Percentiles rank a stretch among this genome's conserved stretches.
phyloP scores from a whole-genome alignment of 495 filamentous ascomycete species.

The Usnea hakonensis region DNA sequence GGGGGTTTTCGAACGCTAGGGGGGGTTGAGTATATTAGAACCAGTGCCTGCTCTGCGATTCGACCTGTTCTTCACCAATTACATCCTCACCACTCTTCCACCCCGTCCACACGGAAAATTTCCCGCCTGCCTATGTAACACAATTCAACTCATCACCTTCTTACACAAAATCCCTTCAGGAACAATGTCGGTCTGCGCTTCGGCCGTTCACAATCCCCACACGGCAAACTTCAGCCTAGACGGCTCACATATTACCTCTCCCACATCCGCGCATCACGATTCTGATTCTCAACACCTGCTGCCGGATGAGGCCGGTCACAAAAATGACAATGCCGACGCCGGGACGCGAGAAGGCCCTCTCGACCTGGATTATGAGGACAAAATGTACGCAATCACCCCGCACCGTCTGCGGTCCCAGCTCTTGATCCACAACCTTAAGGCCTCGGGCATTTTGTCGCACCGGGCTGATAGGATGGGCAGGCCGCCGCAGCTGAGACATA shows the following conservation, averaged over 20 bases:
- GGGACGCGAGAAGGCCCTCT: neutral
- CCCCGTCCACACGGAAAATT: too few species aligned
- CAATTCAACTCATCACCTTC: neutral
- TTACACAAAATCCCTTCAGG: neutral
- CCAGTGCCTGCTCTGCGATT: neutral
- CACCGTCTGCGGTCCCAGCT: neutral
- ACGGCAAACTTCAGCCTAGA: neutral
- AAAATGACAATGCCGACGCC: neutral
- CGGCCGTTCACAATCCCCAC: neutral
- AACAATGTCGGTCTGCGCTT: neutral
- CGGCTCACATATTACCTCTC: neutral
- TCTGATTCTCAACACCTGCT: neutral
- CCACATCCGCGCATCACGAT: neutral
- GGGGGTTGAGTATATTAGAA: neutral
- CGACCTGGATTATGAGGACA: too few species aligned
- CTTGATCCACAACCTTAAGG: neutral
- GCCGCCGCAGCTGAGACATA: constrained; percentile 4
- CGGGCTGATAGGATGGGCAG: neutral
- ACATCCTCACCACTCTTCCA: too few species aligned
- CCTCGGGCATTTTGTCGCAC: neutral
- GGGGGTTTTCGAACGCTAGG: neutral
- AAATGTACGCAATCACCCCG: neutral
- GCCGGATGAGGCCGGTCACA: neutral
- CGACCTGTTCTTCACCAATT: too few species aligned
- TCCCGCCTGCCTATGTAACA: neutral